phyloP scores from a whole-genome alignment of 441 rosid genomes.

The Pelargonium cotyledonis region DNA sequence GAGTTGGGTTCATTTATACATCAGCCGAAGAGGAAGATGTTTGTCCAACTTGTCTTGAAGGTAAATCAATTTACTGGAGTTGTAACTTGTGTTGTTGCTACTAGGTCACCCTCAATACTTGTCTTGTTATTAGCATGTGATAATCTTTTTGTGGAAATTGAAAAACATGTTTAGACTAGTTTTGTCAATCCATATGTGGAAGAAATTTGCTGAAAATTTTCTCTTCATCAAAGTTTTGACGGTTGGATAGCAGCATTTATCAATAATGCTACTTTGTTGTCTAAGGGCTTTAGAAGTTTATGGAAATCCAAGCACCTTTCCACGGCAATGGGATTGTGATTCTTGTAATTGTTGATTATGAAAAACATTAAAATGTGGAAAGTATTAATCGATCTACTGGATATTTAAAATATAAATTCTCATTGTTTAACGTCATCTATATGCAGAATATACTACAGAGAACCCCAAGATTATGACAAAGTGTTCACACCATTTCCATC shows the following conservation, averaged over 20 bases:
- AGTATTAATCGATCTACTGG: conserved; percentile 3
- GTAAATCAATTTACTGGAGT: conserved; percentile 30
- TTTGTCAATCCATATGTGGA: background rate
- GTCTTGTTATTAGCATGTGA: background rate
- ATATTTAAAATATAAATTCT: background rate
- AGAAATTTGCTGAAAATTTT: background rate
- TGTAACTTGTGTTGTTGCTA: conserved; percentile 2
- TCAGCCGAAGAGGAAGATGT: conserved; percentile 78
- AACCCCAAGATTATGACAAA: conserved; percentile 61
- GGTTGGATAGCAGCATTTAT: background rate
- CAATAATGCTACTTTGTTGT: conserved; percentile 1
- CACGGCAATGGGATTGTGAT: too few relatives aligned
- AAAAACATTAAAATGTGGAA: too few relatives aligned
- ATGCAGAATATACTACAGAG: conserved; percentile 60
- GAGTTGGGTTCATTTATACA: conserved; percentile 47
- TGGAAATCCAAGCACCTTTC: background rate
- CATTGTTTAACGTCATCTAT: background rate
- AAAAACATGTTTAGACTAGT: background rate
- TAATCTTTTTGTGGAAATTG: background rate
- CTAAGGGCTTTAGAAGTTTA: background rate
- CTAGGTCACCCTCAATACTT: background rate
- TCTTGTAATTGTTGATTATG: too few relatives aligned
- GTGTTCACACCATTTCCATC: conserved; percentile 70
- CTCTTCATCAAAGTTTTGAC: background rate
- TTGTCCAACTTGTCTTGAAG: conserved; percentile 95